Evolutionary conservation across 2,329 filamentous ascomycete genomes (phyloP).

Genomic region (Colletotrichum navitas): DNA sequence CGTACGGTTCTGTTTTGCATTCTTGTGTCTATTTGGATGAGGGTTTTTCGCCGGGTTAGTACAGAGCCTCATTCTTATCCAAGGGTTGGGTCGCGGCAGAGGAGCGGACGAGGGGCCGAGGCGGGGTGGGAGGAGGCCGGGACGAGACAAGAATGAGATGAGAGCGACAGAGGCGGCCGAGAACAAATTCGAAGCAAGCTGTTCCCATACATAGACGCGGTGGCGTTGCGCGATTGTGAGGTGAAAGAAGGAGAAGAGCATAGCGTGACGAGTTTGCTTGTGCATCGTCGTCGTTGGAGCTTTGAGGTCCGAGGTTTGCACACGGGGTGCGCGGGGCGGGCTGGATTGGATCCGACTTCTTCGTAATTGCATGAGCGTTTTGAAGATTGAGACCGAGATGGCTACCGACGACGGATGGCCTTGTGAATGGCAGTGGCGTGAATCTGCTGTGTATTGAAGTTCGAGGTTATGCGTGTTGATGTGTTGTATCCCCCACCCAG

Average conservation of each 20-base stretch:
- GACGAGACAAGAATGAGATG: background rate
- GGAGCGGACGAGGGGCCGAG: background rate
- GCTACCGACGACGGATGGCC: background rate
- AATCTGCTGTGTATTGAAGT: background rate
- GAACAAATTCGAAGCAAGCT: conserved; percentile 27
- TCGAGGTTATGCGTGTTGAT: background rate
- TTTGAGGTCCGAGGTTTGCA: conserved; percentile 15
- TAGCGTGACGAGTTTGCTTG: conserved; percentile 11
- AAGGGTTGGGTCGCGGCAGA: background rate
- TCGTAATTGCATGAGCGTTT: conserved; percentile 34
- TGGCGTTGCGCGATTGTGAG: conserved; percentile 7
- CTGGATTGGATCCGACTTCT: conserved; percentile 19
- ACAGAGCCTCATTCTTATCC: conserved; percentile 11
- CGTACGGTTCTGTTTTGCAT: conserved; percentile 33
- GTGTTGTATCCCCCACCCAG: background rate
- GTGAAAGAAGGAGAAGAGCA: background rate
- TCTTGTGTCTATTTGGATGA: conserved; percentile 37
- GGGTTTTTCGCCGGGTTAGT: conserved; percentile 19
- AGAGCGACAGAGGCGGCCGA: background rate
- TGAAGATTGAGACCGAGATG: conserved; percentile 13
- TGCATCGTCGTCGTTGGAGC: conserved; percentile 12
- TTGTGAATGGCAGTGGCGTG: background rate
- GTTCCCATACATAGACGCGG: conserved; percentile 6
- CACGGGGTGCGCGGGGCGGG: conserved; percentile 20
- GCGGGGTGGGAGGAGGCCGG: background rate